Evolutionary conservation across 352 stramenopile species (phyloP), one percentile per base, ranked within the genome.

Genomic region (Phytophthora quininea): DNA sequence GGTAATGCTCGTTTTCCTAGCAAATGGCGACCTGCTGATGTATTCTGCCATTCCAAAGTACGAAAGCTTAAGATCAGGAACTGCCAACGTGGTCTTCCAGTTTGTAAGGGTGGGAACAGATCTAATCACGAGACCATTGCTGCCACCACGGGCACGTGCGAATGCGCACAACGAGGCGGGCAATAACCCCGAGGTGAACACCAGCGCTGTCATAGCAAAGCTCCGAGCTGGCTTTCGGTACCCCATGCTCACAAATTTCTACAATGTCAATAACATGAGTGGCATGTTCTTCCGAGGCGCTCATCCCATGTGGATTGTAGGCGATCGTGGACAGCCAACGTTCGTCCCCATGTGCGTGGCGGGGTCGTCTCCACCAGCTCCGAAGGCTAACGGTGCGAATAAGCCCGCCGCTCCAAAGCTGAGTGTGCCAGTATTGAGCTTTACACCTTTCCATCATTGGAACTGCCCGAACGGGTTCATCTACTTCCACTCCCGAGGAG

Each of bases 391-490:
- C 49, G 58, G 60, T 30, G 38, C 48, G 15, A 62, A 67, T 29
- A 71, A 71, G 9, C 62, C 45, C 12, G 45, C 65, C 12, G 58
- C 73, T n/a, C 82, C 76, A 0, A 64, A 63, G 31, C 76, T 92
- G 15, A 89, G 77, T 14, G 85, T 96, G 1, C 88, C 88, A 1
- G 87, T 96, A n/a, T 74, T 95, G 49, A 92, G 86, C 63, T 95
- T 93, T 57, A 95, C 88, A 32, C 81, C 87, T 1, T 96, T 96
- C 66, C 85, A 96, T 35, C 88, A 96, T 54, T 93, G 85, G 86
- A 95, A 96, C 58, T 96, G 87, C 46, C 88, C 88, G 2, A 90
- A 93, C 58, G 88, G 88, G 0, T 96, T 96, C 61, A 93, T 95
- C 52, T 96, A 95, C 63, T 96, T 92, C 74, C 88, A 96, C 55